A percentile compares a stretch with the other conserved stretches of the same genome.
Conservation (phyloP, 73 alveolate genomes). For the Paramecium primaurelia region DNA sequence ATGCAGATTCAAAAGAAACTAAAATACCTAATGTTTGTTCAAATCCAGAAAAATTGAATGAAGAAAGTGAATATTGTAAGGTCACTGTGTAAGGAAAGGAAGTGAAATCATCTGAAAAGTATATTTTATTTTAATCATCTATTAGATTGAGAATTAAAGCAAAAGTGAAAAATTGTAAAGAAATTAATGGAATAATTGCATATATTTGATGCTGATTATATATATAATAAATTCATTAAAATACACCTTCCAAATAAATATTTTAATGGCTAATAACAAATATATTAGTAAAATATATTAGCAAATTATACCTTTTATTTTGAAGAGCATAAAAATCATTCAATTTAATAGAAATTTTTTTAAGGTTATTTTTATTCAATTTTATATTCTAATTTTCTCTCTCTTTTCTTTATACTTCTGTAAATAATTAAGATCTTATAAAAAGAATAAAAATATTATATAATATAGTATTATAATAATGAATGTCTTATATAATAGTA, state of each 20-base stretch:
- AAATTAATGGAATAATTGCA: background rate
- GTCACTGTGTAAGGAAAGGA: background rate
- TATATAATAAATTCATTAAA: background rate
- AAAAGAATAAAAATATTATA: too few relatives aligned
- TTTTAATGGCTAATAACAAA: background rate
- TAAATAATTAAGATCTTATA: too few relatives aligned
- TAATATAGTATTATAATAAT: too few relatives aligned
- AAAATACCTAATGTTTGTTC: background rate
- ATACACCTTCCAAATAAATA: background rate
- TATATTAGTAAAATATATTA: too few relatives aligned
- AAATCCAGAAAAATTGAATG: background rate
- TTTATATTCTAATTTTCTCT: too few relatives aligned
- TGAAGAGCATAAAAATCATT: too few relatives aligned
- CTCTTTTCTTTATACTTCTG: background rate
- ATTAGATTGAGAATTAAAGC: background rate
- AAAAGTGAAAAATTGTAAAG: background rate
- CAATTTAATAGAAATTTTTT: background rate
- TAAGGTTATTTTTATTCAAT: too few relatives aligned
- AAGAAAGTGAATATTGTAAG: background rate
- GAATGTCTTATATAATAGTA: too few relatives aligned
- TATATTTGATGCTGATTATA: background rate
- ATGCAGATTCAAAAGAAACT: background rate
- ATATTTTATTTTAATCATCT: background rate
- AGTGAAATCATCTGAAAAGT: background rate
- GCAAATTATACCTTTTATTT: background rate